Percentiles rank a stretch among this genome's conserved stretches.
Conservation (phyloP, 2,329 filamentous ascomycete genomes). For the Arachnomyces sp. region DNA sequence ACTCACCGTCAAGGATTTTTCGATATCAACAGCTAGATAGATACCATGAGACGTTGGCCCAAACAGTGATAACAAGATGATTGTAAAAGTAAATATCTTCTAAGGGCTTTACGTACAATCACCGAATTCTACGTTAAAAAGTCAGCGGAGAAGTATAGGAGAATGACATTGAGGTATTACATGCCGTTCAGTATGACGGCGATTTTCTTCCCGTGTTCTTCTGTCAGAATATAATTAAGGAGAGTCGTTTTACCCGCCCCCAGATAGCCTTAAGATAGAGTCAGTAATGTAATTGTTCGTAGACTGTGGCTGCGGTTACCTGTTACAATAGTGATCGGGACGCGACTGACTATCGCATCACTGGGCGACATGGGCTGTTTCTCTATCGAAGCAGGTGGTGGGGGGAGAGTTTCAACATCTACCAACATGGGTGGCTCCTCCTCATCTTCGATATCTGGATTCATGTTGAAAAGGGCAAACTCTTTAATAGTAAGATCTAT, state of each 20-base stretch:
- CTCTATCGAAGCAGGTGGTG: not conserved
- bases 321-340: slow-evolving; percentile 45
- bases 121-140: slow-evolving; percentile 58
- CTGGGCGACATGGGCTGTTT: slow-evolving; percentile 20
- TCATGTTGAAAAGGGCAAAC: slow-evolving; percentile 10
- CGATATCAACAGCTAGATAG: slow-evolving; percentile 72
- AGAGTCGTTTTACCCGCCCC: slow-evolving; percentile 93
- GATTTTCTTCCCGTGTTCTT: slow-evolving; percentile 94
- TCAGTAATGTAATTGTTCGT: slow-evolving; percentile 2
- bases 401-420: slow-evolving; percentile 26
- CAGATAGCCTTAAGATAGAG: slow-evolving; percentile 63
- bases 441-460: slow-evolving; percentile 30
- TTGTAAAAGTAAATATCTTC: slow-evolving; percentile 1
- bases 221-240: slow-evolving; percentile 90
- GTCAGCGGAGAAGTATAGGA: slow-evolving; percentile 11
- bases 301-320: slow-evolving; percentile 24
- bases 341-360: slow-evolving; percentile 28
- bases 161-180: slow-evolving; percentile 16
- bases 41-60: not conserved
- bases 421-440: slow-evolving; percentile 39
- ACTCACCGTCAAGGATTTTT: slow-evolving; percentile 89
- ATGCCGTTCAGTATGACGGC: slow-evolving; percentile 90
- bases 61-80: slow-evolving; percentile 5
- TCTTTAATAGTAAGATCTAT: slow-evolving; percentile 1
- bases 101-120: slow-evolving; percentile 67